Evolutionary conservation across 2,329 filamentous ascomycete species (phyloP).

Genomic region (Monilinia laxa): DNA sequence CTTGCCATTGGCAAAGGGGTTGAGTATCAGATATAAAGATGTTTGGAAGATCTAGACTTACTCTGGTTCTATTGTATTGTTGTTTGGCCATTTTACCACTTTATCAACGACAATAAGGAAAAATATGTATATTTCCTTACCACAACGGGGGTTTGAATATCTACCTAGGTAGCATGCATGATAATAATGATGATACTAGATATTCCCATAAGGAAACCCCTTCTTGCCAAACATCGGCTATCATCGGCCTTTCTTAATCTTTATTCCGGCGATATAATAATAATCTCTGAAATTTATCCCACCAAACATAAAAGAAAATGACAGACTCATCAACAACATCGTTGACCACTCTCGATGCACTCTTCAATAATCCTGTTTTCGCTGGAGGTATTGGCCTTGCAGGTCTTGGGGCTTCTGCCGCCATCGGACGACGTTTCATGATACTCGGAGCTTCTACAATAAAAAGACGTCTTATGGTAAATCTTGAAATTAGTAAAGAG

Average conservation of each 20-base stretch:
- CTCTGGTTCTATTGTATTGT: too few relatives aligned
- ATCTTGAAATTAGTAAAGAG: conserved; percentile 92
- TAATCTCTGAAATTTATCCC: neutral
- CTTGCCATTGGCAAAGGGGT: too few relatives aligned
- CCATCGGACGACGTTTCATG: conserved; percentile 75
- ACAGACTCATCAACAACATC: conserved; percentile 26
- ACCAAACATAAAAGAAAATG: conserved; percentile 12
- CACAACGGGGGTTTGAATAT: too few relatives aligned
- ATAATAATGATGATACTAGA: too few relatives aligned
- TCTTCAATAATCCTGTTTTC: conserved; percentile 64
- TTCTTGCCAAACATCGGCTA: neutral
- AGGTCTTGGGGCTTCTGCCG: conserved; percentile 77
- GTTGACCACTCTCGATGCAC: conserved; percentile 52
- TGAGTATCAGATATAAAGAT: too few relatives aligned
- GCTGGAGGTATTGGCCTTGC: conserved; percentile 85
- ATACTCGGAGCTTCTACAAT: conserved; percentile 71
- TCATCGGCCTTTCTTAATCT: neutral
- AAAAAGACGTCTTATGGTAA: conserved; percentile 83
- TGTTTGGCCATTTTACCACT: too few relatives aligned
- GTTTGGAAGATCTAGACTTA: too few relatives aligned
- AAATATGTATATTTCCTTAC: too few relatives aligned
- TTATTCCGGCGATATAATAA: conserved; percentile 6
- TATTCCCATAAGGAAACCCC: neutral
- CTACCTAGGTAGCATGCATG: too few relatives aligned
- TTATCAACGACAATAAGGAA: too few relatives aligned